Evolutionary conservation across 208 protist species (phyloP), one percentile per base, ranked within the genome.

Genomic region (Trypanosoma conorhini): DNA sequence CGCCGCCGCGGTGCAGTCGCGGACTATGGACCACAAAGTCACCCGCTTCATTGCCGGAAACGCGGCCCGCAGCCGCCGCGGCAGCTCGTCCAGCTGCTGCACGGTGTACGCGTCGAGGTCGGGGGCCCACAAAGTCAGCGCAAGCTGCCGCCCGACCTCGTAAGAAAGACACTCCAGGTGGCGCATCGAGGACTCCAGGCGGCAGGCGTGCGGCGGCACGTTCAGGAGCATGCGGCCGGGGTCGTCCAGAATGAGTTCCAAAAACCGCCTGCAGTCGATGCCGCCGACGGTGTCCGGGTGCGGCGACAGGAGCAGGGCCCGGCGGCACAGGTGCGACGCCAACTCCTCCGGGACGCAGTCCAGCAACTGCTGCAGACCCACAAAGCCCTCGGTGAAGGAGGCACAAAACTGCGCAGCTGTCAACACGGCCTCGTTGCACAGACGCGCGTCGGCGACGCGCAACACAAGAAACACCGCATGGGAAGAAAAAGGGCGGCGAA

Each of bases 161-260:
- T 66, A 55, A 9, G 61, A 40, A 66, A 66, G n/a, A 52, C 54
- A 7, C 51, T 3, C 44, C 22, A 66, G 30, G 24, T 21, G 30
- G 56, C 44, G 44, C 40, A 66, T 66, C 48, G 61, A 66, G 7
- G 30, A 66, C 28, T 66, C 61, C 28, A 66, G 48, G 22, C 61
- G 61, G 26, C 15, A 40, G 51, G 28, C 10, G 56, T 17, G 31
- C 12, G 50, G 31, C 2, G 50, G 62, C n/a, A 67, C 62, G 44
- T n/a, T 46, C 33, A 67, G 31, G 5, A 28, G 51, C 50, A 67
- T 33, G 26, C 26, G 30, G 3, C 31, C 19, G 19, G 62, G 62
- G 33, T 58, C 33, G 7, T 30, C 28, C 50, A 58, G 28, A 67
- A 58, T 24, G 30, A 67, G 15, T 1, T 8, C 22, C 21, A 21